Base-by-base conservation (phyloP, 148 eudicot species). In the Nepenthes gracilis region DNA sequence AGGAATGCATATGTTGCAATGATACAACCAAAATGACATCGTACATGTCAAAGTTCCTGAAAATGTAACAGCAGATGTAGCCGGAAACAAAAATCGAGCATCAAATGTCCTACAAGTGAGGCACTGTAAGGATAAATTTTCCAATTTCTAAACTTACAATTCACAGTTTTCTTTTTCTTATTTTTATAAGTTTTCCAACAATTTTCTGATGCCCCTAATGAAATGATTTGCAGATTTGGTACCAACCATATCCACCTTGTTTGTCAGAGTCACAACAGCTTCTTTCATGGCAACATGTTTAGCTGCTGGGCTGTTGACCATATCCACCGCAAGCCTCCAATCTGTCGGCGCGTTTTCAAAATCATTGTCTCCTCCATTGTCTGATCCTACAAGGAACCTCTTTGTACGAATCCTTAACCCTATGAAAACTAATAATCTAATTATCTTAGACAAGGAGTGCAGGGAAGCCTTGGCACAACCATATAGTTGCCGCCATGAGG, bases 31-130 rank as follows among this genome's bases (percentile, higher is more conserved):
- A 6, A 72, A 68, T 10, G 64, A 62, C 14, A 69, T 64, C 2
- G 38, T 86, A 66, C 66, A 80, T 33, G 57, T 93, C 59, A 77
- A 66, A 35, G 61, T 93, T 71, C 98, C 85, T 43, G 96, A 88
- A 76, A 88, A 88, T 69, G 67, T 81, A 38, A 93, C 98, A 43
- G 64, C 75, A 36, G 98, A 93, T 84, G 87, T 88, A 64, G 84
- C 96, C 14, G 98, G 98, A 57, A 93, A 93, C 73, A 67, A 67
- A 70, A 93, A 93, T 61, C 58, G 76, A 66, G 80, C 84, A 51
- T 93, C 98, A 53, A 88, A 88, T 73, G 67, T 82, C 71, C 76
- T 93, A 60, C 83, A 77, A 78, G 73, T 93, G 69, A 69, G 55
- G 76, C 96, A 84, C 77, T 93, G 98, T 93, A 86, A 82, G 96